These are phyloP conservation scores for Prosopis cineraria DNA, from an alignment of 306 rosid species.

Conservation along the genomic window DNA sequence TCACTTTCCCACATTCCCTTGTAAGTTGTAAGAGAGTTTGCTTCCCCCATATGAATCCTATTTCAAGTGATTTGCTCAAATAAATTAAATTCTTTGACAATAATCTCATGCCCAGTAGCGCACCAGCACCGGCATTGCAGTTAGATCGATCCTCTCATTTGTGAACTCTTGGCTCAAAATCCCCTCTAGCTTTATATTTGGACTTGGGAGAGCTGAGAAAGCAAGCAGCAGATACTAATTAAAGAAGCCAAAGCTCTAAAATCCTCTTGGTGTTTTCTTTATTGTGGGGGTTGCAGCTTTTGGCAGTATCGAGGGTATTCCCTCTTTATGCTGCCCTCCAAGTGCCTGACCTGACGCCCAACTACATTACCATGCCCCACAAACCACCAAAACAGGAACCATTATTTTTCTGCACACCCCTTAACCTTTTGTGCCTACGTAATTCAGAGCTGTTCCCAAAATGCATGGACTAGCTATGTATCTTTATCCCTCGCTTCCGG, in stretches of 20 bases:
- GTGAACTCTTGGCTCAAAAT: neutral
- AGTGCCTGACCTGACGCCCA: conserved; percentile 26
- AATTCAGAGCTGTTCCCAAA: conserved; percentile 33
- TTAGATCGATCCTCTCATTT: neutral
- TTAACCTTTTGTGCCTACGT: conserved; percentile 24
- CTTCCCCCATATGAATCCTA: no score
- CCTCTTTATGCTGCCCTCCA: conserved; percentile 29
- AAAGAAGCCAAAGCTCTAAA: conserved; percentile 23
- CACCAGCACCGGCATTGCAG: neutral
- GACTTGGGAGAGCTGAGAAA: neutral
- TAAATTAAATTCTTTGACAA: neutral
- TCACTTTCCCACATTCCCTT: neutral
- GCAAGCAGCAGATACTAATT: neutral
- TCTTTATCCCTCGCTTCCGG: conserved; percentile 15
- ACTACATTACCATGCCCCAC: conserved; percentile 37
- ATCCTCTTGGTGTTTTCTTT: neutral
- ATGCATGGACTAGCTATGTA: conserved; percentile 41
- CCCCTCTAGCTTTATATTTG: neutral
- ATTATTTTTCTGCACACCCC: conserved; percentile 25
- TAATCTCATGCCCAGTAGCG: neutral
- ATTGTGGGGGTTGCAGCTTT: conserved; percentile 42
- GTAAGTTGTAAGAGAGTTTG: neutral
- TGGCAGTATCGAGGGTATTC: conserved; percentile 48
- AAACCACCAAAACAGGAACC: conserved; percentile 29
- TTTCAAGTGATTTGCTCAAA: neutral